phyloP scores from a whole-genome alignment of 768 basidiomycete species.

The Daedalea quercina region DNA sequence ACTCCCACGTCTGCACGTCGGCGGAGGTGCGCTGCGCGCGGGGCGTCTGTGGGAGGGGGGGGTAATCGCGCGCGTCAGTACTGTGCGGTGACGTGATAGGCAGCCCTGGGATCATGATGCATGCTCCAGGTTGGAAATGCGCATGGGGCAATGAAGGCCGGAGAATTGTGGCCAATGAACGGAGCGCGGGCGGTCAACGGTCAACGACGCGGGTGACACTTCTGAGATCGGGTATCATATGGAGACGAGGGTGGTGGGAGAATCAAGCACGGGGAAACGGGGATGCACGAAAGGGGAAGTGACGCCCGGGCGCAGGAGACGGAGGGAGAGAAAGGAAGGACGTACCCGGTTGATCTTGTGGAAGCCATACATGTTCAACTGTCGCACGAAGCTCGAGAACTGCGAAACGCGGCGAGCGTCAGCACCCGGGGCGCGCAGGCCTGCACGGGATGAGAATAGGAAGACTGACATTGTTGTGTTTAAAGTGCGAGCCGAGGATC shows the following conservation, averaged over 20 bases:
- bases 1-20: slow-evolving; percentile 83
- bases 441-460: slow-evolving; percentile 2
- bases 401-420: slow-evolving; percentile 22
- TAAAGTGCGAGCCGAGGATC: slow-evolving; percentile 82
- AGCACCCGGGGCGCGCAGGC: background rate
- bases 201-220: background rate
- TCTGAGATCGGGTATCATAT: background rate
- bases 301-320: background rate
- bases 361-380: slow-evolving; percentile 96
- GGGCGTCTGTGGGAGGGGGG: slow-evolving; percentile 46
- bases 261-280: too few relatives aligned
- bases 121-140: background rate
- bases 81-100: background rate
- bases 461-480: slow-evolving; percentile 74
- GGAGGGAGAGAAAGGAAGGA: slow-evolving; percentile 6
- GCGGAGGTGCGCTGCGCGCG: slow-evolving; percentile 77
- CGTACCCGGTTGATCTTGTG: slow-evolving; percentile 86
- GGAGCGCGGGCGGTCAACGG: slow-evolving; percentile 2
- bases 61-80: background rate
- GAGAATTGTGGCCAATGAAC: background rate
- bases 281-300: too few relatives aligned
- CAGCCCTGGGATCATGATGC: background rate
- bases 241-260: too few relatives aligned
- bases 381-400: slow-evolving; percentile 93
- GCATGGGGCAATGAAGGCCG: background rate